These are phyloP conservation scores for Biscogniauxia marginata DNA, from an alignment of 2,329 filamentous ascomycete genomes.

Conservation along the genomic window DNA sequence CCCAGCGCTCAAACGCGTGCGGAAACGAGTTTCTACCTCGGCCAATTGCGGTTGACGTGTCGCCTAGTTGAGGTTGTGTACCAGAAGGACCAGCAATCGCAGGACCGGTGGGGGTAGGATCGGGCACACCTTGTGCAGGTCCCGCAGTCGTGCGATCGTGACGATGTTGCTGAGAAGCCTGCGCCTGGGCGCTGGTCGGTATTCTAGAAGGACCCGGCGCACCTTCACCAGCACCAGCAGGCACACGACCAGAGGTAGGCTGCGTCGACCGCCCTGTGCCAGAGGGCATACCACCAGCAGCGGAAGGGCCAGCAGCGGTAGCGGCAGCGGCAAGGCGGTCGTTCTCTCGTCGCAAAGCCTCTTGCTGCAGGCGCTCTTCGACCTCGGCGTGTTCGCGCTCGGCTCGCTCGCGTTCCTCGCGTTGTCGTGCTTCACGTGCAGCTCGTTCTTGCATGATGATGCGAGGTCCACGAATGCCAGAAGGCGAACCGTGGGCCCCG, in stretches of 20 bases:
- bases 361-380: slow-evolving; percentile 54
- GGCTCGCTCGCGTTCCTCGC: slow-evolving; percentile 54
- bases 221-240: slow-evolving; percentile 19
- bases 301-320: slow-evolving; percentile 39
- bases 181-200: slow-evolving; percentile 18
- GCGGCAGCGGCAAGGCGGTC: slow-evolving; percentile 60
- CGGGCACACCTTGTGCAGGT: slow-evolving; percentile 17
- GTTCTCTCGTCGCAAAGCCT: slow-evolving; percentile 54
- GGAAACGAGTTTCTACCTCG: slow-evolving; percentile 72
- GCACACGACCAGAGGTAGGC: slow-evolving; percentile 21
- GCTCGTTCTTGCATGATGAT: slow-evolving; percentile 89
- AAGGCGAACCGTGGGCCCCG: slow-evolving; percentile 53
- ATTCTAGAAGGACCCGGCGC: slow-evolving; percentile 15
- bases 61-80: slow-evolving; percentile 31
- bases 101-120: slow-evolving; percentile 16
- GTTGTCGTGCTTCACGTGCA: slow-evolving; percentile 70
- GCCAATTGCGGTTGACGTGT: slow-evolving; percentile 31
- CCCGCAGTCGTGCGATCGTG: slow-evolving; percentile 22
- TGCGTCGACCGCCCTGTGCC: slow-evolving; percentile 7
- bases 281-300: slow-evolving; percentile 13
- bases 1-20: slow-evolving; percentile 97
- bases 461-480: slow-evolving; percentile 76
- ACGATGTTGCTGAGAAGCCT: slow-evolving; percentile 24
- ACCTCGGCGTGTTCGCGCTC: slow-evolving; percentile 59
- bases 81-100: slow-evolving; percentile 33